Base-by-base conservation (phyloP, 371 early-diverging fungal species). In the Vittaforma corneae region DNA sequence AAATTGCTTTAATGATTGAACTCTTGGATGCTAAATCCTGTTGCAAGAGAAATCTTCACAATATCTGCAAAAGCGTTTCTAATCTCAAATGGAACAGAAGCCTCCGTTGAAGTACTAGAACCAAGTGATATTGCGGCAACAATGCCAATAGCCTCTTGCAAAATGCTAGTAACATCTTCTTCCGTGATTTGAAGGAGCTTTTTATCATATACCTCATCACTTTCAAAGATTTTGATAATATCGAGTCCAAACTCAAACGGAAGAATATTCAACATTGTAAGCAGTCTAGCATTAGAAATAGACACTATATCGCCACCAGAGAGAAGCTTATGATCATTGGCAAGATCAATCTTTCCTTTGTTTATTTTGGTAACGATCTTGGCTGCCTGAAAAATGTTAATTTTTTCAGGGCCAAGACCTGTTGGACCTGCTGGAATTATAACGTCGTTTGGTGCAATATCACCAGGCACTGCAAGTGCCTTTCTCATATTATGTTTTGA, bases 361-460 rank as follows among this genome's bases (percentile, higher is more conserved):
- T 93, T 87, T 86, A 98, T 95, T 91, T 98, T 98, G 85, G 97
- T 96, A 71, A 93, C 91, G 84, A 97, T 90, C 83, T 93, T 92
- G 72, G 96, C 85, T 79, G 95, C 94, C 85, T 98, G 97, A 91
- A 97, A 98, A 90, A 95, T 94, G 68, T 91, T 88, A 76, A 97
- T 96, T 88, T 95, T 92, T 69, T 92, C 94, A 81, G 99, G 97
- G 79, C 90, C 92, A 89, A 97, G 91, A 80, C 95, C 92, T 72
- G 99, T 98, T 87, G 93, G 90, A 83, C 91, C 90, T 75, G 88
- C 89, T 56, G 95, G 93, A 69, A 97, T 85, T 74, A 82, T 80
- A 72, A 97, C 91, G 82, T 96, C 92, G 76, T 84, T 82, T 68
- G 92, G 94, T 72, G 99, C 93, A 61, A 93, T 58, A 67, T 92